Percentiles rank a stretch among this genome's conserved stretches.
Evolutionary conservation across 2,329 filamentous ascomycete species (phyloP).

Genomic region (Ophiocordyceps unilateralis): DNA sequence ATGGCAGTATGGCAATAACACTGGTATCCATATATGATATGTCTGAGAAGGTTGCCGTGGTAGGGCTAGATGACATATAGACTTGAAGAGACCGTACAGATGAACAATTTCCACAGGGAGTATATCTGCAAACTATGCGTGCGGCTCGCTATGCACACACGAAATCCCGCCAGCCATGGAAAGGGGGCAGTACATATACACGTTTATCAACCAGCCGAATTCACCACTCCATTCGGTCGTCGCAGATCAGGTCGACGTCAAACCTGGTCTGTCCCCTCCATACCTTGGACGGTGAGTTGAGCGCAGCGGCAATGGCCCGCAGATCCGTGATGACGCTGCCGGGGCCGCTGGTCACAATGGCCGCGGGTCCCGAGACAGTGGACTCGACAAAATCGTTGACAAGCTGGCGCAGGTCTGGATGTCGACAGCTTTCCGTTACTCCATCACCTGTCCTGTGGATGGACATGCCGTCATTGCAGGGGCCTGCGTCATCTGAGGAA

Average conservation of each 20-base stretch:
- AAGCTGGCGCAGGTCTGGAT: slow-evolving; percentile 27
- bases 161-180: too few relatives aligned
- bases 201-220: too few relatives aligned
- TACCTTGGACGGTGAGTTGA: slow-evolving; percentile 33
- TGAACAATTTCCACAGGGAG: too few relatives aligned
- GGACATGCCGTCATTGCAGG: slow-evolving; percentile 12
- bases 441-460: slow-evolving; percentile 13
- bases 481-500: slow-evolving; percentile 10
- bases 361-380: slow-evolving; percentile 29
- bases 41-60: too few relatives aligned
- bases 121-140: too few relatives aligned
- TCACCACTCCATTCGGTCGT: slow-evolving; percentile 40
- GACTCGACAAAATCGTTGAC: slow-evolving; percentile 29
- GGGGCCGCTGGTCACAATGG: slow-evolving; percentile 44
- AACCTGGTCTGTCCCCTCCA: slow-evolving; percentile 39
- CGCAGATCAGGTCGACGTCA: slow-evolving; percentile 39
- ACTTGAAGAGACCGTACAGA: too few relatives aligned
- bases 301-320: slow-evolving; percentile 31
- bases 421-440: slow-evolving; percentile 13
- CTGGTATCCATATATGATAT: too few relatives aligned
- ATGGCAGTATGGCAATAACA: too few relatives aligned
- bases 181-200: too few relatives aligned
- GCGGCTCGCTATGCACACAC: too few relatives aligned
- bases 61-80: too few relatives aligned
- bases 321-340: slow-evolving; percentile 41